phyloP scores from a whole-genome alignment of 352 stramenopile genomes.

The Phytophthora quininea region DNA sequence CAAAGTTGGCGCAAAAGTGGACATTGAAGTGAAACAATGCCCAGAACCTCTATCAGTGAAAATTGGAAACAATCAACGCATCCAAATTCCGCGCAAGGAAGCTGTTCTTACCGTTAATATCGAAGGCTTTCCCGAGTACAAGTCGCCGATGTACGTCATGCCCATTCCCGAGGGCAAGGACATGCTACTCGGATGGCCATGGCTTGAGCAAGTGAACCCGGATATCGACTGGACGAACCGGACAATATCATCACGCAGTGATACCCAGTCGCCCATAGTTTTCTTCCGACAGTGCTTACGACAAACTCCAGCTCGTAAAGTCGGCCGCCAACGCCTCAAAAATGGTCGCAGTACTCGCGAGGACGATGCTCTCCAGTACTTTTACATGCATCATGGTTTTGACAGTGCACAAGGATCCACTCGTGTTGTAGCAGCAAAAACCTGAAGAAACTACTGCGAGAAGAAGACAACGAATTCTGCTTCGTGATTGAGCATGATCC shows the following conservation, averaged over 20 bases:
- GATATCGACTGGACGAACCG: not conserved
- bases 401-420: not conserved
- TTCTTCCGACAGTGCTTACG: conserved; percentile 3
- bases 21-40: not conserved
- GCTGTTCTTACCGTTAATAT: not conserved
- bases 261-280: not conserved
- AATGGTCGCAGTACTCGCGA: not conserved
- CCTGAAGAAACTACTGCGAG: conserved; percentile 1
- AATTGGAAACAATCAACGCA: conserved; percentile 1
- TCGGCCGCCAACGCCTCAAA: not conserved
- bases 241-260: not conserved
- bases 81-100: not conserved
- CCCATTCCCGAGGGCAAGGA: not conserved
- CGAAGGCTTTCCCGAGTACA: not conserved
- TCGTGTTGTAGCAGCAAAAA: conserved; percentile 2
- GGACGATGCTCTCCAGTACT: not conserved
- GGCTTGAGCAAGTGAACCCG: not conserved
- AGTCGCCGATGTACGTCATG: not conserved
- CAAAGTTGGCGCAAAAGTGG: not conserved
- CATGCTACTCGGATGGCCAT: not conserved
- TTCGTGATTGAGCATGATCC: conserved; percentile 1
- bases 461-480: conserved; percentile 12
- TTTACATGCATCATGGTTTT: conserved; percentile 1
- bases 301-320: not conserved
- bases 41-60: not conserved